Evolutionary conservation across 257 asterid species (phyloP).

Genomic region (Ophiorrhiza pumila): DNA sequence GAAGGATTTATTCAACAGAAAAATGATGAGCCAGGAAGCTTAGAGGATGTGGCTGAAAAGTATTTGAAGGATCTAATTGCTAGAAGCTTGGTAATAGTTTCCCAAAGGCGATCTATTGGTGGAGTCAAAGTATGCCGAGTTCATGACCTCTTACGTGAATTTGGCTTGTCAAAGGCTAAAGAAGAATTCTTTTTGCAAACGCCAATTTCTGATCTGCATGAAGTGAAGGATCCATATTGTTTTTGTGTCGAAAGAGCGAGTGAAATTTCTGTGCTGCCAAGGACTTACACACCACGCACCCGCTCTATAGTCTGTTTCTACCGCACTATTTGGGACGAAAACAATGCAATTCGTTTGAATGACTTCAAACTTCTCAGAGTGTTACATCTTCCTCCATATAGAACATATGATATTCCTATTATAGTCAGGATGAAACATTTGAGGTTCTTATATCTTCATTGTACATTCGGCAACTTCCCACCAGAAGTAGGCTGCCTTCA

Average conservation of each 20-base stretch:
- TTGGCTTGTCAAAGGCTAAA: no score
- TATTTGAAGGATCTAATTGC: slow-evolving; percentile 15
- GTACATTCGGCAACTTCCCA: background rate
- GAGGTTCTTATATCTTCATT: slow-evolving; percentile 4
- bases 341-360: background rate
- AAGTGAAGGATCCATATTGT: no score
- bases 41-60: slow-evolving; percentile 8
- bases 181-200: no score
- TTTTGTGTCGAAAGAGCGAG: background rate
- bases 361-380: slow-evolving; percentile 24
- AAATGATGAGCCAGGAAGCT: background rate
- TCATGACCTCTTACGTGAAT: slow-evolving; percentile 11
- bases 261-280: no score
- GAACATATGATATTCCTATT: background rate
- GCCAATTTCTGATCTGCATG: no score
- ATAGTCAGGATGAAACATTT: slow-evolving; percentile 10
- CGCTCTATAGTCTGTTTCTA: background rate
- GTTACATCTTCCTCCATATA: background rate
- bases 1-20: slow-evolving; percentile 18
- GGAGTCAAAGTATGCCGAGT: background rate
- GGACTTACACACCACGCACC: no score
- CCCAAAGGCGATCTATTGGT: background rate
- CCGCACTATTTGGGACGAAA: background rate
- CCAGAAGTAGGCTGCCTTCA: background rate
- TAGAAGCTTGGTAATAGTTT: slow-evolving; percentile 14